Evolutionary conservation across 495 filamentous ascomycete species (phyloP).

Genomic region (Annulohypoxylon bovei): DNA sequence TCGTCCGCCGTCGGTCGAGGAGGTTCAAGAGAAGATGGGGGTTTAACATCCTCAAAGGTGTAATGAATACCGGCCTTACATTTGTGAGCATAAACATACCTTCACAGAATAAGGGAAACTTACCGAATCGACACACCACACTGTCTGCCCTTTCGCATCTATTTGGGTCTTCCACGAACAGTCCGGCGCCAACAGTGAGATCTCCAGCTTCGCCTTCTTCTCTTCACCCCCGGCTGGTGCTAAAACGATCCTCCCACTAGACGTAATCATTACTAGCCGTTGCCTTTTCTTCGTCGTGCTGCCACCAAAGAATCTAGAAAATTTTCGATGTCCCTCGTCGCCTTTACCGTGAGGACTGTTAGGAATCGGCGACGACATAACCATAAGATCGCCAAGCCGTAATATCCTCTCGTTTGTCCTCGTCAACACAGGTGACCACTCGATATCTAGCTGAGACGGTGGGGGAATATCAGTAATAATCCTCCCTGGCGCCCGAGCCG

Average conservation of each 20-base stretch:
- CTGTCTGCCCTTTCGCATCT: slow-evolving; percentile 83
- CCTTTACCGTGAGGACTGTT: slow-evolving; percentile 70
- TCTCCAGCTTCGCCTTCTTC: slow-evolving; percentile 92
- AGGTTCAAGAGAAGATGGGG: slow-evolving; percentile 53
- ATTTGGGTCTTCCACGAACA: slow-evolving; percentile 79
- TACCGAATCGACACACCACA: slow-evolving; percentile 96
- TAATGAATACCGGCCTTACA: slow-evolving; percentile 85
- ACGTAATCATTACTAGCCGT: slow-evolving; percentile 94
- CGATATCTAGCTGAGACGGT: slow-evolving; percentile 95
- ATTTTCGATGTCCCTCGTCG: slow-evolving; percentile 75
- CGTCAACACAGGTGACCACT: slow-evolving; percentile 97
- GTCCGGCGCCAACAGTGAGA: slow-evolving; percentile 77
- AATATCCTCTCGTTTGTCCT: slow-evolving; percentile 92
- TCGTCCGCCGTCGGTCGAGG: slow-evolving; percentile 64
- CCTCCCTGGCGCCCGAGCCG: slow-evolving; percentile 68
- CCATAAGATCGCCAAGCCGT: slow-evolving; percentile 89
- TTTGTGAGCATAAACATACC: slow-evolving; percentile 32
- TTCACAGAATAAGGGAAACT: slow-evolving; percentile 47
- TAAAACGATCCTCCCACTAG: slow-evolving; percentile 85
- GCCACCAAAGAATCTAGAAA: slow-evolving; percentile 91
- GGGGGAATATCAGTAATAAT: slow-evolving; percentile 96
- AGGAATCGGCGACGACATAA: slow-evolving; percentile 79
- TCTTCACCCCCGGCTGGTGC: slow-evolving; percentile 94
- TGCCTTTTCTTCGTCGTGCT: slow-evolving; percentile 92
- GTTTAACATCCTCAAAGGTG: slow-evolving; percentile 89